These are phyloP conservation scores for Starmerella davenportii DNA, from an alignment of 805 yeast species.

Conservation along the genomic window DNA sequence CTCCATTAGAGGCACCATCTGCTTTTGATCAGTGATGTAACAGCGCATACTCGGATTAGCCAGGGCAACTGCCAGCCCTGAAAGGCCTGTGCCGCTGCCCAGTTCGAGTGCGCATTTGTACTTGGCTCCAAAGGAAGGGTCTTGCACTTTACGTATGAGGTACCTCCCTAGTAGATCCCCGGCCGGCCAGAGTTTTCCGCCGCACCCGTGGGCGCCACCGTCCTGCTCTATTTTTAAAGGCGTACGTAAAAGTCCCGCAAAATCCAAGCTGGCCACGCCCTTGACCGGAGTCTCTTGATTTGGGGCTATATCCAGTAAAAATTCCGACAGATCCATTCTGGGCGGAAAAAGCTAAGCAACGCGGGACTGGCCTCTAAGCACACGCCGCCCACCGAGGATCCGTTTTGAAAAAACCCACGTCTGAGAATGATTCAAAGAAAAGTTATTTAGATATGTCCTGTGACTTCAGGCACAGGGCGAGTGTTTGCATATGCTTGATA, in stretches of 20 bases:
- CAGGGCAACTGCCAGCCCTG: conserved; percentile 27
- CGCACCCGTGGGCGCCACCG: conserved; percentile 44
- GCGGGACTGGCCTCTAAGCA: too few relatives aligned
- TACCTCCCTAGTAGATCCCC: conserved; percentile 37
- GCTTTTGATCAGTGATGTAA: conserved; percentile 33
- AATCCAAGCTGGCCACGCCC: conserved; percentile 26
- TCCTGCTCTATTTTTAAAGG: conserved; percentile 32
- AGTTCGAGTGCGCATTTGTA: conserved; percentile 29
- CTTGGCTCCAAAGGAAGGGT: neutral
- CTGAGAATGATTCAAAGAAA: too few relatives aligned
- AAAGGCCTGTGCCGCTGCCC: conserved; percentile 44
- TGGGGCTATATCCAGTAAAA: conserved; percentile 13
- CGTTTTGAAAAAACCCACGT: conserved; percentile 9
- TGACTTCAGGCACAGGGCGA: too few relatives aligned
- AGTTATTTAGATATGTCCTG: too few relatives aligned
- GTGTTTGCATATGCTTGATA: neutral
- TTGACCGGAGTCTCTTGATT: conserved; percentile 4
- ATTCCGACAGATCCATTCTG: too few relatives aligned
- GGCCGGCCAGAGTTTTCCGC: conserved; percentile 48
- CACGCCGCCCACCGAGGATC: too few relatives aligned
- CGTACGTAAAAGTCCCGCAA: conserved; percentile 26
- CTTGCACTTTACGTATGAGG: conserved; percentile 20
- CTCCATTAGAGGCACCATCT: conserved; percentile 31
- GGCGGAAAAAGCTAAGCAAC: too few relatives aligned
- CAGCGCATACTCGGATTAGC: conserved; percentile 24